These are phyloP conservation scores for Hanseniaspora pseudoguilliermondii DNA, from an alignment of 805 yeast genomes.

Conservation along the genomic window DNA sequence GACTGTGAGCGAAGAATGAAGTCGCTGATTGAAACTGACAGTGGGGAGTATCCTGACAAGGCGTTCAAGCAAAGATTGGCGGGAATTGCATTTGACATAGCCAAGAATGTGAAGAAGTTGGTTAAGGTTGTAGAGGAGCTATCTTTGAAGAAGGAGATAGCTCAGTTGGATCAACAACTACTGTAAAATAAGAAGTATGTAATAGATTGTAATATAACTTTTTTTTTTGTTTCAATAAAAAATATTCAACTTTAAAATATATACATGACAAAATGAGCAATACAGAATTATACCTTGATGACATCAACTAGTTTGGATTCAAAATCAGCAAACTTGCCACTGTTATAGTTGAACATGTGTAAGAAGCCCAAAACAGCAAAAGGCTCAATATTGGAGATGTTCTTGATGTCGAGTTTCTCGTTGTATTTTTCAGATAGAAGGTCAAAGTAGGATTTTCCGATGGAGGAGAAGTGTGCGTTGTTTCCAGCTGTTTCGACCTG, in stretches of 20 bases:
- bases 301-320: background rate
- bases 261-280: background rate
- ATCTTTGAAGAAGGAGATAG: constrained; percentile 73
- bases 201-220: background rate
- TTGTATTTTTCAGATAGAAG: background rate
- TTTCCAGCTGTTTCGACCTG: background rate
- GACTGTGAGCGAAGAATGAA: constrained; percentile 82
- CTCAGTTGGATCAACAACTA: constrained; percentile 58
- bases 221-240: background rate
- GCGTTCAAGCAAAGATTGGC: constrained; percentile 88
- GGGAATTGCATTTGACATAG: constrained; percentile 91
- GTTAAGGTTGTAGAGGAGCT: constrained; percentile 95
- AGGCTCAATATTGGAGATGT: background rate
- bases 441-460: background rate
- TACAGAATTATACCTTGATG: background rate
- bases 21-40: constrained; percentile 33
- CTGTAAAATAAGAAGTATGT: background rate
- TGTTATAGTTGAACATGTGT: background rate
- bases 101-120: constrained; percentile 88
- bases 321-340: background rate
- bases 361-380: constrained; percentile 7
- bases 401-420: background rate
- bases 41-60: constrained; percentile 63
- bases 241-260: background rate
- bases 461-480: background rate